A percentile compares a stretch with the other conserved stretches of the same genome.
Evolutionary conservation across 495 filamentous ascomycete genomes (phyloP).

Genomic region (Neurospora hispaniola): DNA sequence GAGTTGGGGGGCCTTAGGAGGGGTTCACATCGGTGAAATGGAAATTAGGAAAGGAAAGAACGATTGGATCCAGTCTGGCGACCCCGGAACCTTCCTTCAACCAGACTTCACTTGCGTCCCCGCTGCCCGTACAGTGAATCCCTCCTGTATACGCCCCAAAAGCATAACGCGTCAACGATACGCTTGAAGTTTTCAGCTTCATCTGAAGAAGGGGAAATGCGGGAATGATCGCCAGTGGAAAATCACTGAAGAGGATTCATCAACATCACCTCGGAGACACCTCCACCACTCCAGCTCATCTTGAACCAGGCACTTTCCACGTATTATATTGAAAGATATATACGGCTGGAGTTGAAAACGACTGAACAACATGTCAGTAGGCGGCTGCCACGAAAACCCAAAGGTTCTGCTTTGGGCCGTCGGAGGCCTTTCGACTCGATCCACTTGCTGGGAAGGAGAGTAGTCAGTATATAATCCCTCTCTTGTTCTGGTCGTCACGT

Average conservation of each 20-base stretch:
- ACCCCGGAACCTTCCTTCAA: not conserved
- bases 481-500: not conserved
- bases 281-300: not conserved
- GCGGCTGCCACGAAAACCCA: too few relatives aligned
- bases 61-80: not conserved
- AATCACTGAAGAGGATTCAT: not conserved
- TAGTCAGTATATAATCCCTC: not conserved
- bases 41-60: not conserved
- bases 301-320: too few relatives aligned
- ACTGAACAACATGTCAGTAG: too few relatives aligned
- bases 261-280: not conserved
- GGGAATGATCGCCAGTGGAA: not conserved
- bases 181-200: not conserved
- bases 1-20: not conserved
- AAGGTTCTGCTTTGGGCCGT: not conserved
- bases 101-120: not conserved
- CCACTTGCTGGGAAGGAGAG: too few relatives aligned
- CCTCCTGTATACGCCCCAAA: not conserved
- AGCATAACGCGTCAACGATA: not conserved
- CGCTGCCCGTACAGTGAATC: not conserved
- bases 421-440: not conserved
- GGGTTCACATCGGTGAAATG: not conserved
- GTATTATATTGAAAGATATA: not conserved
- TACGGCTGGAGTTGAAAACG: not conserved
- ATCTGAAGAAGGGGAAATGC: not conserved